Base-by-base conservation (phyloP, 768 basidiomycete species). In the Sutorius australiensis region DNA sequence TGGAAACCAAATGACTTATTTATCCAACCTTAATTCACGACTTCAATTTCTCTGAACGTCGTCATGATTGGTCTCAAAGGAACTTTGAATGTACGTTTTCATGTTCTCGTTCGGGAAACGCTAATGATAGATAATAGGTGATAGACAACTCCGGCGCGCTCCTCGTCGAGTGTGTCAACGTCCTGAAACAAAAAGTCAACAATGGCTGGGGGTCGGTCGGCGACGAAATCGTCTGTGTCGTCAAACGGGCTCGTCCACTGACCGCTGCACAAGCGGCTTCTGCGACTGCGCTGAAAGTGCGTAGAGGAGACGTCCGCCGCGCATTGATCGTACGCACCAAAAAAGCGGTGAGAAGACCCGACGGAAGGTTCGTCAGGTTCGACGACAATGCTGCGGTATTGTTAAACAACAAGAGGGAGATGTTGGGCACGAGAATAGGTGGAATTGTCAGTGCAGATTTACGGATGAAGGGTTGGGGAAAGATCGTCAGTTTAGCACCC, bases 91-190 rank as follows among this genome's bases (percentile, higher is more conserved):
- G 92, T 91, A 60, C 50, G 82, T 71, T 27, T 27, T 21, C 14
- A 40, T 33, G 16, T 24, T 34, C 45, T 38, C 37, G 19, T 17
- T 8, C 21, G 33, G 39, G 46, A 32, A 36, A 56, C 7, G n/a
- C 13, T 33, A 27, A 58, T 49, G 11, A 55, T 14, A 13, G 8
- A 6, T 30, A 33, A 33, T 51, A 93, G 91, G 86, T 92, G 59
- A 97, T 98, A 70, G 95, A 98, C 77, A 98, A 98, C 72, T 94
- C 95, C 6, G 95, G 95, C 31, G 95, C 92, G 7, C 79, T 98
- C 57, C 75, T 95, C 56, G 86, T 94, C 38, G 95, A 98, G 77
- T 97, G 94, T 66, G 92, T 98, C 68, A 97, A 98, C 70, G 84
- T 98, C 28, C 78, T 97, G 53, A 98, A 98, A 72, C 85, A 91